Evolutionary conservation across 805 yeast species (phyloP), one percentile per base, ranked within the genome.

Genomic region (Helenozyma rhizophorensis): DNA sequence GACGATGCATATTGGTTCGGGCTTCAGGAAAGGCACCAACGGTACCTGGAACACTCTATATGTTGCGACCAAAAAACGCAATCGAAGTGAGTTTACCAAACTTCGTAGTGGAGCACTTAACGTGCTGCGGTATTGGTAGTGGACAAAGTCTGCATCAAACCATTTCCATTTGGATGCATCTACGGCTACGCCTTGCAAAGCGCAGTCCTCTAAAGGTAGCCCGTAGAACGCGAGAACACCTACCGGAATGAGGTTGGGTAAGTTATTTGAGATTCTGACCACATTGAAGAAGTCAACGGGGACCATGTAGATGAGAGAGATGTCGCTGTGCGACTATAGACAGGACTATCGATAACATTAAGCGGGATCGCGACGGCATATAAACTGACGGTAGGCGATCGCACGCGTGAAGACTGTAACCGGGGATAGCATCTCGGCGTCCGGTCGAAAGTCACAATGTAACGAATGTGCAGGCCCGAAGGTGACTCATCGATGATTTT

Each of bases 201-300:
- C 59, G 10, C 62, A 54, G 0, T 62, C 56, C 3, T 60, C 42
- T 1, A 55, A 36, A 1, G 83, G 83, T 1, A 67, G 43, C 21
- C 67, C 57, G 32, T 54, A 48, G 29, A 73, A 56, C 42, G 60
- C 63, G 1, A 80, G 44, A 0, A 69, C 58, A 1, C 86, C 87
- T 4, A 77, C 45, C 0, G 76, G 75, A 4, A 63, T 43, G 14
- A 69, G 62, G 4, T 51, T 51, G 11, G 23, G 24, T 12, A 72
- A 49, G 34, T 68, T 59, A 48, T 73, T 74, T 34, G 73, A 54
- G 28, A 68, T 49, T 7, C 33, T 47, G 6, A 46, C 39, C 14
- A 46, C 49, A 22, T 43, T 29, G 17, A 33, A 28, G 17, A 14
- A 6, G 11, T 26, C 34, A 4, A 19, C 15, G 9, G 23, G 27